Evolutionary conservation across 768 basidiomycete genomes (phyloP).

Genomic region (Lactarius trivialis): DNA sequence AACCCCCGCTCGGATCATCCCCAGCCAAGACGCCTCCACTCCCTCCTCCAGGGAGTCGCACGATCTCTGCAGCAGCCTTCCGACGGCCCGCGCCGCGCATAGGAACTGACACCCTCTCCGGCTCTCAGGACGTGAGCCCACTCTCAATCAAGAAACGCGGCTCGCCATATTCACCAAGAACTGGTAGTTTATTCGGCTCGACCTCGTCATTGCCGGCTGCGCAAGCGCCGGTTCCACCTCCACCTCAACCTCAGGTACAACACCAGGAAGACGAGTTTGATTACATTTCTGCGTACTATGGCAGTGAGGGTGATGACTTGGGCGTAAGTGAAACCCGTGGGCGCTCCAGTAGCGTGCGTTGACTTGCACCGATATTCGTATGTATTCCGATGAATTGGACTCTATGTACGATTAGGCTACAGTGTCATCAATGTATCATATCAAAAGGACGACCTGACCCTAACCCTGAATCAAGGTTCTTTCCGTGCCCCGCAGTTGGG

Average conservation of each 20-base stretch:
- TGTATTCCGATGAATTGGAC: background rate
- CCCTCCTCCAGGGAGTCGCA: slow-evolving; percentile 37
- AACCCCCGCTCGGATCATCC: slow-evolving; percentile 26
- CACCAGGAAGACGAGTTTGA: slow-evolving; percentile 45
- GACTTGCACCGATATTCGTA: background rate
- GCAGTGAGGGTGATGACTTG: slow-evolving; percentile 5
- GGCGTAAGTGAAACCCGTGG: background rate
- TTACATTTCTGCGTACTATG: slow-evolving; percentile 50
- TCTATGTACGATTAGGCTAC: background rate
- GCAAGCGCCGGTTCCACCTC: slow-evolving; percentile 6
- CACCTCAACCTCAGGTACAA: slow-evolving; percentile 14
- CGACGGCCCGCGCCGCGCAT: slow-evolving; percentile 42
- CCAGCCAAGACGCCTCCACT: slow-evolving; percentile 30
- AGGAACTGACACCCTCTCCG: slow-evolving; percentile 23
- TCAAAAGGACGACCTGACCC: slow-evolving; percentile 4
- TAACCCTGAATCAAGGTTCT: slow-evolving; percentile 8
- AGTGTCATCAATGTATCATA: background rate
- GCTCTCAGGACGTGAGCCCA: slow-evolving; percentile 39
- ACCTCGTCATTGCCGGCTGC: slow-evolving; percentile 3
- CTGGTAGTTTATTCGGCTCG: background rate
- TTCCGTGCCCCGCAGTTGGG: background rate
- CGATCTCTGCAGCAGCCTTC: slow-evolving; percentile 74
- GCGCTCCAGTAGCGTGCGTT: slow-evolving; percentile 10
- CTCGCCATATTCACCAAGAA: slow-evolving; percentile 34
- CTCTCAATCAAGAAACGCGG: slow-evolving; percentile 43